Percentiles rank a stretch among this genome's conserved stretches.
Evolutionary conservation across 2,329 filamentous ascomycete genomes (phyloP).

Genomic region (Ceratocystis variospora): DNA sequence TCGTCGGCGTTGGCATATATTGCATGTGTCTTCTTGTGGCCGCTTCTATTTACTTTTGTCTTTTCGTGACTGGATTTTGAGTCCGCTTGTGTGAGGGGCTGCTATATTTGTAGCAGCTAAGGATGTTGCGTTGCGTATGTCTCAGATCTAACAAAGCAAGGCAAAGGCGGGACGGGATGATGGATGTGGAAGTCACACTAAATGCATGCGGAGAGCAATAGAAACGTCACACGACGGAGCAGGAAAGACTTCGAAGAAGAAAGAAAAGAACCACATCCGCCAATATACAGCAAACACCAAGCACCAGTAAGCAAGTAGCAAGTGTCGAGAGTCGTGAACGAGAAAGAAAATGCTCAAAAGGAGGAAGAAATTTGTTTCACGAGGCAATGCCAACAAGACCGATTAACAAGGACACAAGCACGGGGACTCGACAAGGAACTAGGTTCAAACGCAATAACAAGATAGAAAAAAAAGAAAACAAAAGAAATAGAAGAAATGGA

Average conservation of each 20-base stretch:
- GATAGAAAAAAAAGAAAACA: background rate
- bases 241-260: background rate
- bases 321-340: background rate
- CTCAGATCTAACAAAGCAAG: conserved; percentile 3
- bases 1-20: background rate
- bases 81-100: background rate
- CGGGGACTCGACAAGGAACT: conserved; percentile 2
- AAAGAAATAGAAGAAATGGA: background rate
- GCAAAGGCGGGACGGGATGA: background rate
- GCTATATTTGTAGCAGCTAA: background rate
- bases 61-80: background rate
- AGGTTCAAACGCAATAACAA: background rate
- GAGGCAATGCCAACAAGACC: conserved; percentile 1
- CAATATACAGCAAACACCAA: background rate
- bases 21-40: background rate
- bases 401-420: conserved; percentile 4
- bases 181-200: background rate
- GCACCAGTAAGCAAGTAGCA: no score
- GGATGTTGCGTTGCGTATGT: conserved; percentile 2
- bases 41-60: background rate
- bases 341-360: background rate
- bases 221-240: background rate
- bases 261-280: background rate
- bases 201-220: background rate
- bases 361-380: conserved; percentile 2